Evolutionary conservation across 371 early-diverging fungal species (phyloP), one percentile per base, ranked within the genome.

Genomic region (Massospora cicadina): DNA sequence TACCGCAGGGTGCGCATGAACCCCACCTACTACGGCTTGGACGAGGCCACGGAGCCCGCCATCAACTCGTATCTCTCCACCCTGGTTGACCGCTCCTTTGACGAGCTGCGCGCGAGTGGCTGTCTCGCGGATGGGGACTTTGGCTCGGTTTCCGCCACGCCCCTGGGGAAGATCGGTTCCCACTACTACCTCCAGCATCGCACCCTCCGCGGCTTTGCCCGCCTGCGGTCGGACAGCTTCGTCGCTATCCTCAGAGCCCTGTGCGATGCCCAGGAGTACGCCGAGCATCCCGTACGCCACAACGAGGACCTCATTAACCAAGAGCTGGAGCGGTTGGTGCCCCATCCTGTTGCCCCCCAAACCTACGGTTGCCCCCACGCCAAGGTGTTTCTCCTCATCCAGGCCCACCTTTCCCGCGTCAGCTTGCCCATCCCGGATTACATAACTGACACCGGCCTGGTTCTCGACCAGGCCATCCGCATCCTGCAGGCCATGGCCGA

Each of bases 11-110:
- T 96, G 58, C 81, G 83, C 67, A 85, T 84, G 72, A 98, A 98
- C 69, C 98, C 98, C 2, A 84, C 89, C 0, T 98, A 90, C 71
- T 98, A 98, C 69, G 95, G 91, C 0, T 75, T 90, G n/a, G 82
- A 87, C 55, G 91, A 88, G 54, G 65, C 79, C 63, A 75, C 86
- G 0, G 82, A 81, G 1, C 69, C 70, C 21, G 84, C 83, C 21
- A 75, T 93, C 21, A 83, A 87, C 68, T 68, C 67, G 1, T 90
- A 81, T 71, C 68, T 98, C 65, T 90, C 93, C 0, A 68, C 77
- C 21, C 72, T 90, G 60, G 79, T 96, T 55, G 85, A 90, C 58
- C 71, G 73, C 28, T 81, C 87, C 1, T 71, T 91, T 26, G 66
- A 69, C 0, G 81, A 86, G 55, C 72, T 98, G 33, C 79, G 74